These are phyloP conservation scores for Syzygium jambos DNA, from an alignment of 345 rosid genomes.

Conservation along the genomic window DNA sequence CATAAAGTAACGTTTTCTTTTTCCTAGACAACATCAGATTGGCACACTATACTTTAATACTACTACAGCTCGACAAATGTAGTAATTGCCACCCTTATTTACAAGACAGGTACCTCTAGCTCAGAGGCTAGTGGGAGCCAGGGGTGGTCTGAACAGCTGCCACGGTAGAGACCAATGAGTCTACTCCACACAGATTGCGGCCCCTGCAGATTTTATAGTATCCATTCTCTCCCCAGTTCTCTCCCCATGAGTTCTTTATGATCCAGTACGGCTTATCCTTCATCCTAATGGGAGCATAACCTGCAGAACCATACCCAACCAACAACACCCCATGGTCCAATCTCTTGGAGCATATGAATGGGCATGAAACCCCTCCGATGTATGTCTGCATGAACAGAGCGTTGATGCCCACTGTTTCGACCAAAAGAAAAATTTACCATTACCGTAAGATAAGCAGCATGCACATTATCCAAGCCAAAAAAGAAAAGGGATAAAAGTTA, in stretches of 20 bases:
- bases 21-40: not conserved
- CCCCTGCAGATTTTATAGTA: constrained; percentile 85
- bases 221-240: constrained; percentile 83
- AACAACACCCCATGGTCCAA: constrained; percentile 78
- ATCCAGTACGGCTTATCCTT: constrained; percentile 95
- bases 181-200: constrained; percentile 81
- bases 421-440: not conserved
- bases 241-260: constrained; percentile 95
- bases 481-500: not conserved
- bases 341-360: constrained; percentile 67
- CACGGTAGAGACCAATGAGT: constrained; percentile 87
- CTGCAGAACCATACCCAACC: constrained; percentile 78
- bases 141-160: constrained; percentile 32
- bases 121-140: not conserved
- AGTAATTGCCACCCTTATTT: not conserved
- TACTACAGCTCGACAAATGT: not conserved
- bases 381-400: constrained; percentile 93
- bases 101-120: not conserved
- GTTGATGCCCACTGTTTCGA: constrained; percentile 60
- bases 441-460: constrained; percentile 1
- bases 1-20: not conserved
- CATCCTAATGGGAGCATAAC: constrained; percentile 69
- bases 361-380: constrained; percentile 86
- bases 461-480: not conserved
- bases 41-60: not conserved